Evolutionary conservation across 2,329 filamentous ascomycete genomes (phyloP), one percentile per base, ranked within the genome.

Genomic region (Hymenoscyphus fructigenus): DNA sequence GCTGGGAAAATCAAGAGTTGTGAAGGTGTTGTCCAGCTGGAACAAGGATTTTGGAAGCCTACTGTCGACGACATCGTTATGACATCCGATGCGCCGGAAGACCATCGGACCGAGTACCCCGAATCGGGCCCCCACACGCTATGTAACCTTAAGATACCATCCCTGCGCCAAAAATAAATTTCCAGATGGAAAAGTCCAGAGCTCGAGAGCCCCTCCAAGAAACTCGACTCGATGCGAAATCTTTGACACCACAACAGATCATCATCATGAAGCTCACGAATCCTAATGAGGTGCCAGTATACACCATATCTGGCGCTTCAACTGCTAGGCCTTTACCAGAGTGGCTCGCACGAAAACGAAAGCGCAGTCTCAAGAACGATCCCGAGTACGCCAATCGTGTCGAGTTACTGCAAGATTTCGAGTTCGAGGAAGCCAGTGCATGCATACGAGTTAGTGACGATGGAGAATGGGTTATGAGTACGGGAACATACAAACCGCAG

Each of bases 381-480:
- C 84, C 91, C 66, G 94, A 97, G 76, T 98, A 94, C 79, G 90
- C 93, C 68, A 97, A 93, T 77, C 90, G 95, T 70, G 89, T 99
- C 72, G 95, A 99, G 78, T 83, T 99, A 64, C 85, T 99, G 44
- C 95, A 99, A 75, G 95, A 99, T 76, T 99, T 99, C 77, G 93
- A 96, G 75, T 98, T 99, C 74, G 93, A 97, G 74, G 93, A 97
- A 79, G 94, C 96, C 50, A 97, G 93, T 75, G 87, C 89, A 71
- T 97, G 94, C 76, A 87, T 99, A 68, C 87, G 92, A 59, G 87
- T 95, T 68, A 97, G 92, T 72, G 93, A 97, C 65, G 95, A 99
- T 85, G 94, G 94, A 59, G 90, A 98, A 76, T 99, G 95, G 93
- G 88, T 95, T 50, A 95, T 97, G 91, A 96, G 91, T 74, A 96